Conservation (phyloP, 2,329 filamentous ascomycete species). For the Talaromyces sp. region DNA sequence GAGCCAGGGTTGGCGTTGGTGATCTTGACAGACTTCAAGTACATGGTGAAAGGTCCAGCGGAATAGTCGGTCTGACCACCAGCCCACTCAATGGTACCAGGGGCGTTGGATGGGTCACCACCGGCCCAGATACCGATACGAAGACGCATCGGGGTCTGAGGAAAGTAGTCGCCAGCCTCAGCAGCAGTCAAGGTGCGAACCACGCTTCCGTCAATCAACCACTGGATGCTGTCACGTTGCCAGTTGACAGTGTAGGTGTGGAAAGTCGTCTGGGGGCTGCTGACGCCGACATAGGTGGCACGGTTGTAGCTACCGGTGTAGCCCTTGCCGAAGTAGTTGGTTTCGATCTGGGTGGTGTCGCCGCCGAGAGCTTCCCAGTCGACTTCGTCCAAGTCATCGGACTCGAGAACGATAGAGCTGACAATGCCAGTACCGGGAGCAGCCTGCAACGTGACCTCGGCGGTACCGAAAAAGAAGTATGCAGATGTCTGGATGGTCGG, state of each 20-base stretch:
- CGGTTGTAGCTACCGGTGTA: slow-evolving; percentile 75
- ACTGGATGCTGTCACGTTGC: slow-evolving; percentile 60
- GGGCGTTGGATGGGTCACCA: slow-evolving; percentile 46
- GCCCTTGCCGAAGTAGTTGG: slow-evolving; percentile 96
- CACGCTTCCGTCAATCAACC: slow-evolving; percentile 60
- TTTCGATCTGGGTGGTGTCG: slow-evolving; percentile 53
- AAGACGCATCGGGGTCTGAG: slow-evolving; percentile 70
- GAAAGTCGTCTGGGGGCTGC: slow-evolving; percentile 51
- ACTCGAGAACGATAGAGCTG: slow-evolving; percentile 84
- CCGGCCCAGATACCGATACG: slow-evolving; percentile 68
- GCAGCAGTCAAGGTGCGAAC: slow-evolving; percentile 60
- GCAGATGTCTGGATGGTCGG: slow-evolving; percentile 84
- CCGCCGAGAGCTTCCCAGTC: slow-evolving; percentile 60
- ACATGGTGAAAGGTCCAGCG: slow-evolving; percentile 68
- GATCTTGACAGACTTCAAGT: slow-evolving; percentile 59
- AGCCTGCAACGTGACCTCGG: slow-evolving; percentile 79
- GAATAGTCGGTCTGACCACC: slow-evolving; percentile 65
- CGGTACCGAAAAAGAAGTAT: slow-evolving; percentile 97
- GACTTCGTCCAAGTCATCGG: slow-evolving; percentile 92
- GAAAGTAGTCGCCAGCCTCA: slow-evolving; percentile 61
- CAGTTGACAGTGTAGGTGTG: slow-evolving; percentile 58
- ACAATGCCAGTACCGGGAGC: slow-evolving; percentile 88
- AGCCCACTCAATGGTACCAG: slow-evolving; percentile 63
- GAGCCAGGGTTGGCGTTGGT: slow-evolving; percentile 57
- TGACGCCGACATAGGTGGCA: slow-evolving; percentile 68